Evolutionary conservation across 2,329 filamentous ascomycete species (phyloP).

Genomic region (Pestalotiopsis sp.): DNA sequence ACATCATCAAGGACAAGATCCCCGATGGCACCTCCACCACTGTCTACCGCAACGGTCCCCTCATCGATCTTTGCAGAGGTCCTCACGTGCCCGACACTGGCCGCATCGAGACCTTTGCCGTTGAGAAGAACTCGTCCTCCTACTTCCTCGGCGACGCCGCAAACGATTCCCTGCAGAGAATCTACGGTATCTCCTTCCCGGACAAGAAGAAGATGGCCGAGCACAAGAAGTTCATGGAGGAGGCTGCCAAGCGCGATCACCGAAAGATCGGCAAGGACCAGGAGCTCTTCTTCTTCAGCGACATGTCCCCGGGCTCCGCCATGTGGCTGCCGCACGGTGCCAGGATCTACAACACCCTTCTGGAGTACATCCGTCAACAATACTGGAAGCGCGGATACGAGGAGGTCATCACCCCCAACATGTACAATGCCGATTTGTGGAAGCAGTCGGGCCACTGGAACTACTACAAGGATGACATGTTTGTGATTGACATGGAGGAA

Average conservation of each 20-base stretch:
- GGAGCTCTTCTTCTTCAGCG: constrained; percentile 96
- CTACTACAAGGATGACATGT: constrained; percentile 95
- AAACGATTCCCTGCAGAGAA: constrained; percentile 94
- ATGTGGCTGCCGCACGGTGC: constrained; percentile 94
- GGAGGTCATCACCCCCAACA: constrained; percentile 94
- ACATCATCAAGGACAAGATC: constrained; percentile 94
- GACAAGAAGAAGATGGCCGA: constrained; percentile 95
- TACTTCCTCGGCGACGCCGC: constrained; percentile 94
- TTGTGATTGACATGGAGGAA: constrained; percentile 61
- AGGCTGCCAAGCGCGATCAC: constrained; percentile 97
- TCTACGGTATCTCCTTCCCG: constrained; percentile 93
- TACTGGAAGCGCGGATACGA: constrained; percentile 94
- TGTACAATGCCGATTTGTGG: constrained; percentile 94
- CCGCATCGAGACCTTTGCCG: constrained; percentile 91
- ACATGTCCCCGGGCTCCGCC: constrained; percentile 87
- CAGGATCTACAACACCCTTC: constrained; percentile 71
- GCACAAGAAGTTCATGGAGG: constrained; percentile 92
- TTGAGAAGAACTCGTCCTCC: constrained; percentile 76
- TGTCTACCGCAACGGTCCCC: constrained; percentile 89
- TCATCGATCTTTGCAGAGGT: constrained; percentile 94
- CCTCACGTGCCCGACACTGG: constrained; percentile 94
- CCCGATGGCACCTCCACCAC: constrained; percentile 87
- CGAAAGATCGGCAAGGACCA: constrained; percentile 92
- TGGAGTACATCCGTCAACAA: constrained; percentile 79
- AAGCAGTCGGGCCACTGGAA: constrained; percentile 95